These are phyloP conservation scores for Candolleomyces efflorescens DNA, from an alignment of 768 basidiomycete genomes.

Conservation along the genomic window DNA sequence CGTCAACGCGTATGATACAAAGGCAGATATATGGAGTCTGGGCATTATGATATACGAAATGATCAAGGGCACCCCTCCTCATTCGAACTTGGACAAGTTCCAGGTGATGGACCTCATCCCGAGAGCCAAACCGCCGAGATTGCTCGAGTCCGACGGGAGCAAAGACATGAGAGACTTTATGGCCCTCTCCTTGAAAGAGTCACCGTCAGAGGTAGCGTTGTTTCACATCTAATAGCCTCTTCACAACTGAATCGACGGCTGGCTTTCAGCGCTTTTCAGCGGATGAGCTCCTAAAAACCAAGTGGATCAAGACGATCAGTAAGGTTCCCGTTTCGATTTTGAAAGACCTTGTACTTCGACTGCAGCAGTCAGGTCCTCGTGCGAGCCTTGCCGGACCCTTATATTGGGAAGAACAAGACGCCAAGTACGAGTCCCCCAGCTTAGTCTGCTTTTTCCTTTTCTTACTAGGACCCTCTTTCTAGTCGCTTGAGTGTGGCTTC, in stretches of 20 bases:
- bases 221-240: background rate
- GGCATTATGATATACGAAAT: conserved; percentile 97
- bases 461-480: background rate
- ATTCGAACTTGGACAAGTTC: conserved; percentile 82
- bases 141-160: conserved; percentile 74
- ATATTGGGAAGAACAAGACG: conserved; percentile 67
- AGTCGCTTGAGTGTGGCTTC: background rate
- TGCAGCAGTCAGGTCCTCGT: conserved; percentile 72
- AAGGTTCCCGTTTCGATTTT: conserved; percentile 66
- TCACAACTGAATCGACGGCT: conserved; percentile 4
- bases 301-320: conserved; percentile 80
- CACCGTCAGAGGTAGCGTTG: conserved; percentile 66
- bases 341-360: conserved; percentile 76
- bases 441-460: background rate
- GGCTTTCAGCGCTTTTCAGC: conserved; percentile 70
- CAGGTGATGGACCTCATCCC: conserved; percentile 89
- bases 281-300: conserved; percentile 82
- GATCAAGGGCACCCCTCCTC: conserved; percentile 93
- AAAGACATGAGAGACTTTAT: conserved; percentile 90
- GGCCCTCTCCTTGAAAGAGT: conserved; percentile 74
- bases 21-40: conserved; percentile 97
- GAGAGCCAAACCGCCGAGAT: conserved; percentile 73
- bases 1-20: conserved; percentile 90
- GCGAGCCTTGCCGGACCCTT: conserved; percentile 72
- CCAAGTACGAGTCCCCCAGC: conserved; percentile 28